These are phyloP conservation scores for Gossypium ekmanianum DNA, from an alignment of 345 rosid genomes.

Conservation along the genomic window DNA sequence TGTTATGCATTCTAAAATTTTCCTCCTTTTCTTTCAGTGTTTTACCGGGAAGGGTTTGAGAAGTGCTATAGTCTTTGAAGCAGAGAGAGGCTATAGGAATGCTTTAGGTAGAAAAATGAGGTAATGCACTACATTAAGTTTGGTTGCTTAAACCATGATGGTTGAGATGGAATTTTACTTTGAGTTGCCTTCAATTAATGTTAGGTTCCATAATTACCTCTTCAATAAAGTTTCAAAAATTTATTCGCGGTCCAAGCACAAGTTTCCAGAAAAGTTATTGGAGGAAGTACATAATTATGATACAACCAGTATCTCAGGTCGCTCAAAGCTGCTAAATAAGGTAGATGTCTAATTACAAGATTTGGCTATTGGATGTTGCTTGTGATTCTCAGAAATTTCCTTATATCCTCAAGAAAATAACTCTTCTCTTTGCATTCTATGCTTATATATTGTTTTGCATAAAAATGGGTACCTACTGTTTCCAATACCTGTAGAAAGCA, in stretches of 20 bases:
- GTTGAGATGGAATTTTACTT: neutral
- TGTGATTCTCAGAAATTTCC: neutral
- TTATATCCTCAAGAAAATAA: neutral
- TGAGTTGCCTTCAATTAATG: slow-evolving; percentile 11
- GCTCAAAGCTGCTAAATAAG: slow-evolving; percentile 48
- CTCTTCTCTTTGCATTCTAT: neutral
- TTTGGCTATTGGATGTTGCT: slow-evolving; percentile 4
- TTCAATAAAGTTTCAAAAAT: slow-evolving; percentile 25
- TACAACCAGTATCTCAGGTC: slow-evolving; percentile 31
- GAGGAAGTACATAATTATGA: slow-evolving; percentile 36
- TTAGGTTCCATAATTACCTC: slow-evolving; percentile 39
- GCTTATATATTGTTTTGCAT: neutral
- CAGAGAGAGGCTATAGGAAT: slow-evolving; percentile 40
- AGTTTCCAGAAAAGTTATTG: slow-evolving; percentile 35
- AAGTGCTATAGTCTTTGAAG: slow-evolving; percentile 35
- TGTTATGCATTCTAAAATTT: neutral
- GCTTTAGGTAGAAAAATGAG: slow-evolving; percentile 40
- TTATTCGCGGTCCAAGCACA: slow-evolving; percentile 49
- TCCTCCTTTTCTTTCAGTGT: slow-evolving; percentile 5
- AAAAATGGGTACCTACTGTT: neutral
- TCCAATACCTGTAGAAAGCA: neutral
- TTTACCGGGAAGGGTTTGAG: slow-evolving; percentile 35
- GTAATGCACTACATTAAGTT: slow-evolving; percentile 12
- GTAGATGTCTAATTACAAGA: slow-evolving; percentile 25
- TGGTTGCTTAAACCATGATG: neutral